Percentiles rank a stretch among this genome's conserved stretches.
phyloP scores from a whole-genome alignment of 495 filamentous ascomycete species.

The Xylaria acuta region DNA sequence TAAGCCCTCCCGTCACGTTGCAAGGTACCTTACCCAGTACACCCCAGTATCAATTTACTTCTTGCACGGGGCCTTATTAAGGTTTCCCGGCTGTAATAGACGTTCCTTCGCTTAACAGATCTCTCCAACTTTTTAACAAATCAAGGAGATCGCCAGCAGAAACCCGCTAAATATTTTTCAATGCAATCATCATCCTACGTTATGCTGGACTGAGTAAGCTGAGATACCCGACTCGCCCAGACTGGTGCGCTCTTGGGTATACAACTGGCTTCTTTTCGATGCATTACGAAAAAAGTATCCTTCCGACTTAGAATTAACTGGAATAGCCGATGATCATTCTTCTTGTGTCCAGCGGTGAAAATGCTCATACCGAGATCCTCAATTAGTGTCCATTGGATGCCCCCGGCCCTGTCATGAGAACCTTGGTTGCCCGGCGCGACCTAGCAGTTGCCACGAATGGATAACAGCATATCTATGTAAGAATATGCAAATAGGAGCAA shows the following conservation, averaged over 20 bases:
- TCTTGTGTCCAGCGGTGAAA: neutral
- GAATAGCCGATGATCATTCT: neutral
- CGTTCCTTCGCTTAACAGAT: neutral
- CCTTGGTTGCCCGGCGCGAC: no score
- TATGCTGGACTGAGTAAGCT: neutral
- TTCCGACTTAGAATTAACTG: neutral
- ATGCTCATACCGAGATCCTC: neutral
- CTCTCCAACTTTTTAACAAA: neutral
- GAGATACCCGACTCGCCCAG: neutral
- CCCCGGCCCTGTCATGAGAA: no score
- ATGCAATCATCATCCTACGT: neutral
- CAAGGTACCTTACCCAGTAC: constrained; percentile 18
- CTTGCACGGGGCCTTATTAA: neutral
- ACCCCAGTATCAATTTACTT: constrained; percentile 2
- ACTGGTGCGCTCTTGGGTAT: neutral
- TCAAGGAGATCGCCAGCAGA: neutral
- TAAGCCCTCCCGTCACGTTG: neutral
- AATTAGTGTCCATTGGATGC: neutral
- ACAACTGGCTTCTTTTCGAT: neutral
- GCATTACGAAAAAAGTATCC: neutral
- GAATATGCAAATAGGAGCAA: neutral
- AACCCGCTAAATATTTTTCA: neutral
- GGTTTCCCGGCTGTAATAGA: neutral
- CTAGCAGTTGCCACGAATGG: no score
- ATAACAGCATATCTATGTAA: neutral